A percentile compares a stretch with the other conserved stretches of the same genome.
phyloP scores from a whole-genome alignment of 306 rosid genomes.

The Sicyos edulis region DNA sequence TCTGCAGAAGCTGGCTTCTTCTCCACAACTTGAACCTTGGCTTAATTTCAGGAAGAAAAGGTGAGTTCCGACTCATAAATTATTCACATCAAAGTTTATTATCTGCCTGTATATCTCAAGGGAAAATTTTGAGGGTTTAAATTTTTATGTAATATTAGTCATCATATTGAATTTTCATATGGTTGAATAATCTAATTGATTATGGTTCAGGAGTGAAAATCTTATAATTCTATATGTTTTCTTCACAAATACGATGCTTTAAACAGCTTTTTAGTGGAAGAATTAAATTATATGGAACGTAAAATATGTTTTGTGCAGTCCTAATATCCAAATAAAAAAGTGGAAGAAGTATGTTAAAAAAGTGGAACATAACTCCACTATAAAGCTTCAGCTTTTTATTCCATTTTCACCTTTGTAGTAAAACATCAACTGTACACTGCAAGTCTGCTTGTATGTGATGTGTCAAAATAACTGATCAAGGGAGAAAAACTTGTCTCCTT shows the following conservation, averaged over 20 bases:
- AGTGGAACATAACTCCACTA: no score
- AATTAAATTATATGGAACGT: background rate
- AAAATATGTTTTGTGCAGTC: background rate
- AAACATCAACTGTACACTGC: no score
- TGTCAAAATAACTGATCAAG: no score
- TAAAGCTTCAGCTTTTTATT: no score
- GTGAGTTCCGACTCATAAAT: background rate
- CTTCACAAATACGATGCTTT: background rate
- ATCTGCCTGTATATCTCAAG: conserved; percentile 33
- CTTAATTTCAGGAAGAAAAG: background rate
- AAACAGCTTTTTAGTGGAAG: background rate
- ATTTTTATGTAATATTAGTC: conserved; percentile 48
- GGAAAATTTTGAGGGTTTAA: conserved; percentile 61
- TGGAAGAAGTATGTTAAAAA: no score
- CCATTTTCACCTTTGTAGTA: no score
- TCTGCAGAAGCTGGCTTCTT: conserved; percentile 10
- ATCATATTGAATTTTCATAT: background rate
- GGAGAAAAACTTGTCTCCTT: no score
- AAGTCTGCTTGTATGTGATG: no score
- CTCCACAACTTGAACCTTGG: background rate
- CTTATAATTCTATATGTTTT: background rate
- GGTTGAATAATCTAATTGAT: background rate
- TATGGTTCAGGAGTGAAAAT: background rate
- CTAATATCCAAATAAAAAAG: no score
- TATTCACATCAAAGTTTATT: background rate